Evolutionary conservation across 371 early-diverging fungal species (phyloP), one percentile per base, ranked within the genome.

Genomic region (Mortierella sp.): DNA sequence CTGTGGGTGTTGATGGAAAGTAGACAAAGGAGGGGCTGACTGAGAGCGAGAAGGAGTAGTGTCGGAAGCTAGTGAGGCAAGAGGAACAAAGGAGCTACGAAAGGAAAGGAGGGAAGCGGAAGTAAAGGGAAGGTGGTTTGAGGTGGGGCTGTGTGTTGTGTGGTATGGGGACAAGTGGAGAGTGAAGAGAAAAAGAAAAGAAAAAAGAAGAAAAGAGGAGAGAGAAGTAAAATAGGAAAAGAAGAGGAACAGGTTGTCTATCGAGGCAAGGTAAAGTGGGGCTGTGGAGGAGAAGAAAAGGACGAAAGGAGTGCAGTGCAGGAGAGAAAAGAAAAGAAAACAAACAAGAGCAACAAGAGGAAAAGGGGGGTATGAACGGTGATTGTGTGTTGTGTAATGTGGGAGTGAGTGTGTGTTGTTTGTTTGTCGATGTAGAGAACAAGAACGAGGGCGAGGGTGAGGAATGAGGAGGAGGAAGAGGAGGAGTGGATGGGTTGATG

Each of bases 401-500:
- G 28, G 13, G 11, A 26, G 57, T 26, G 59, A 73, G 53, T 31
- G 24, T 21, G 13, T 10, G 48, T 43, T 46, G 13, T 46, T 8
- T 46, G 48, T 46, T 46, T 46, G 48, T 46, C 13, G 48, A 10
- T 11, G 48, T 2, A 46, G 48, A 46, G 13, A 13, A 13, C 1
- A 9, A 24, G 21, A 53, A 53, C 0, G 16, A 24, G 24, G 28
- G 8, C 5, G 14, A 16, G 19, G 16, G 16, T 5, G 21, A 34
- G 37, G 64, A 64, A 5, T 31, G 40, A 37, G 31, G 71, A 31
- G 34, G 75, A 48, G 48, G 34, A 44, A 44, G 54, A 46, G 46
- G 46, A 40, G 50, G 43, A 43, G 69, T 37, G 16, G 59, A 53
- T 34, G 73, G 69, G 73, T 31, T 59, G 67, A 78, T 57, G 37